phyloP scores from a whole-genome alignment of 345 rosid species.

The Lepidium sativum region DNA sequence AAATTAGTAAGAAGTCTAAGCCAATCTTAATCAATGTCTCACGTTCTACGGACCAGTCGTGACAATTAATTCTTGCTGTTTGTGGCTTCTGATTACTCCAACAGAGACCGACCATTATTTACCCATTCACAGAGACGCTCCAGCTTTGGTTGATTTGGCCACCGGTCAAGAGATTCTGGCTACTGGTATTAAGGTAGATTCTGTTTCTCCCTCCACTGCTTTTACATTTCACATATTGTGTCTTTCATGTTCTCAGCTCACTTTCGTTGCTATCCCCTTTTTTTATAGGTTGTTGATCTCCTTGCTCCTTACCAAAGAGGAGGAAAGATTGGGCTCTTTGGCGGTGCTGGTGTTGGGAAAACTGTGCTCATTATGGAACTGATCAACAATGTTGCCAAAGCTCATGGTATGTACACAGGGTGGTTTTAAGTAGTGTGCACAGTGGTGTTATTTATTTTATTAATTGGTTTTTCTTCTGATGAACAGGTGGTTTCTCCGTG shows the following conservation, averaged over 20 bases:
- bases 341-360: constrained; percentile 99
- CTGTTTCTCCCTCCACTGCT: background rate
- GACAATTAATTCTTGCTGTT: background rate
- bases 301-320: constrained; percentile 99
- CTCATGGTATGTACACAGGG: constrained; percentile 78
- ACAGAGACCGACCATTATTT: constrained; percentile 85
- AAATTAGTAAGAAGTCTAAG: constrained; percentile 48
- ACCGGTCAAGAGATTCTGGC: constrained; percentile 93
- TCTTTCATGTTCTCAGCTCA: background rate
- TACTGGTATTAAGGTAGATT: constrained; percentile 73
- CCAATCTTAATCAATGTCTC: background rate
- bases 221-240: no score
- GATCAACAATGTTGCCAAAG: constrained; percentile 94
- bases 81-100: no score
- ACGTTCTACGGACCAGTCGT: background rate
- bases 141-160: constrained; percentile 84
- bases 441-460: background rate
- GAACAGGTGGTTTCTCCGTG: constrained; percentile 93
- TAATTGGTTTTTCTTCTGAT: constrained; percentile 9
- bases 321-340: constrained; percentile 97
- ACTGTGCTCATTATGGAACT: constrained; percentile 99
- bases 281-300: constrained; percentile 75
- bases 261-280: background rate
- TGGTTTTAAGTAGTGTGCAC: background rate
- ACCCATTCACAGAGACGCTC: constrained; percentile 98